A percentile compares a stretch with the other conserved stretches of the same genome.
Evolutionary conservation across 2,329 filamentous ascomycete species (phyloP).

Genomic region (Metarhizium anisopliae): DNA sequence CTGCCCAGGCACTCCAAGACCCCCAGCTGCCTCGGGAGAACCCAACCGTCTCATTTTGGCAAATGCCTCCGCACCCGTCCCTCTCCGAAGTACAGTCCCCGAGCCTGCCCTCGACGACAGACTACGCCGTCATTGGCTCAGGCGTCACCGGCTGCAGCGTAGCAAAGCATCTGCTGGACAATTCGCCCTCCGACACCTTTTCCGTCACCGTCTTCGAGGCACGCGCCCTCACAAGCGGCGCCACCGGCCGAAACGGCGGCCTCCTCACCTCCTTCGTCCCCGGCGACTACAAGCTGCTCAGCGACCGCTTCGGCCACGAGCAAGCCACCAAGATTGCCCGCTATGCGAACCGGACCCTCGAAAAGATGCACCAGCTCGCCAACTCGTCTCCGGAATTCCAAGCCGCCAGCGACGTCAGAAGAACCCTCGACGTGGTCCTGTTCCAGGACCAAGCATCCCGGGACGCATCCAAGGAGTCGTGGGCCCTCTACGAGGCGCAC

Average conservation of each 20-base stretch:
- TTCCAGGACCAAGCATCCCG: slow-evolving; percentile 9
- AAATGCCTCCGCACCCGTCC: slow-evolving; percentile 14
- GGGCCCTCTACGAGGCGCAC: too few relatives aligned
- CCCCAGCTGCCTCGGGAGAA: slow-evolving; percentile 15
- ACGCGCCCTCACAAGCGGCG: slow-evolving; percentile 18
- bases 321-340: slow-evolving; percentile 30
- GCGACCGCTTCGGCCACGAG: slow-evolving; percentile 3
- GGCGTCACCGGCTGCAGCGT: slow-evolving; percentile 21
- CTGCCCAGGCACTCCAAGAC: slow-evolving; percentile 8
- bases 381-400: slow-evolving; percentile 8
- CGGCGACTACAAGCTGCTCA: too few relatives aligned
- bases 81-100: slow-evolving; percentile 15
- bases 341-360: slow-evolving; percentile 31
- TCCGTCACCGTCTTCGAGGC: slow-evolving; percentile 18
- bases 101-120: slow-evolving; percentile 10
- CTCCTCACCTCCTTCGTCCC: too few relatives aligned
- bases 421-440: slow-evolving; percentile 12
- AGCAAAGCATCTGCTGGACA: slow-evolving; percentile 15
- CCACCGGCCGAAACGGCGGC: slow-evolving; percentile 11
- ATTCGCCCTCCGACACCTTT: neutral
- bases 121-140: slow-evolving; percentile 20
- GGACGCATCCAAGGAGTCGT: too few relatives aligned
- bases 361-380: slow-evolving; percentile 12
- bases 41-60: slow-evolving; percentile 18
- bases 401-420: slow-evolving; percentile 10